These are phyloP conservation scores for Papiliotrema terrestris DNA, from an alignment of 1,284 basidiomycete genomes.

Conservation along the genomic window DNA sequence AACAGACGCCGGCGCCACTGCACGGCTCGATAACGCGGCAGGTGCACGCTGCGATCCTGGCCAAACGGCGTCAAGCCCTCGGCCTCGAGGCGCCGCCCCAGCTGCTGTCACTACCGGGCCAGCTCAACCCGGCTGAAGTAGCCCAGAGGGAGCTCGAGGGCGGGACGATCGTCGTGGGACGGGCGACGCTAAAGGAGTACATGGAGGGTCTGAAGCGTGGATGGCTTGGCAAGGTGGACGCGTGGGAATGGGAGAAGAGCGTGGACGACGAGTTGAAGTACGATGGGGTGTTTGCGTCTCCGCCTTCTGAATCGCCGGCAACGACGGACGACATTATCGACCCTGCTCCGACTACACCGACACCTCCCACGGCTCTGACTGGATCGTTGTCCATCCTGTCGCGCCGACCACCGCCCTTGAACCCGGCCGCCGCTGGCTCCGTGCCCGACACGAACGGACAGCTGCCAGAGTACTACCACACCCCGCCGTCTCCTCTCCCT, in stretches of 20 bases:
- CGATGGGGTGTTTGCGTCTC: constrained; percentile 76
- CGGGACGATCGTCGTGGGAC: constrained; percentile 81
- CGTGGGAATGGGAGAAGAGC: constrained; percentile 70
- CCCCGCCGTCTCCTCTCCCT: constrained; percentile 63
- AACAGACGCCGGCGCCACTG: constrained; percentile 73
- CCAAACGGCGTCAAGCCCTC: constrained; percentile 50
- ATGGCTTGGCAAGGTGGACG: constrained; percentile 71
- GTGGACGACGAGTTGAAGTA: constrained; percentile 65
- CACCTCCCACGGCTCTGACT: constrained; percentile 8
- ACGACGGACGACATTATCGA: constrained; percentile 10
- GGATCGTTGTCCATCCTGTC: constrained; percentile 26
- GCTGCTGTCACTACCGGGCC: constrained; percentile 58
- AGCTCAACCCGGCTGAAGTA: constrained; percentile 57
- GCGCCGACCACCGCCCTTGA: constrained; percentile 22
- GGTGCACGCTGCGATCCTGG: constrained; percentile 58
- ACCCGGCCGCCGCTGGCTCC: constrained; percentile 26
- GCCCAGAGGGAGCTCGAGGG: constrained; percentile 68
- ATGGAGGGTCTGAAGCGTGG: constrained; percentile 79
- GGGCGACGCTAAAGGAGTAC: constrained; percentile 92
- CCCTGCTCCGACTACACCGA: constrained; percentile 2
- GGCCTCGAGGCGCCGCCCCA: constrained; percentile 59
- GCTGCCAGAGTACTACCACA: constrained; percentile 46
- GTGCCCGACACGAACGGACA: constrained; percentile 2
- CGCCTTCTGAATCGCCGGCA: constrained; percentile 19
- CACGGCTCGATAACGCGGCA: constrained; percentile 71